Base-by-base conservation (phyloP, 2,329 filamentous ascomycete genomes). In the Xylariaceae sp. region DNA sequence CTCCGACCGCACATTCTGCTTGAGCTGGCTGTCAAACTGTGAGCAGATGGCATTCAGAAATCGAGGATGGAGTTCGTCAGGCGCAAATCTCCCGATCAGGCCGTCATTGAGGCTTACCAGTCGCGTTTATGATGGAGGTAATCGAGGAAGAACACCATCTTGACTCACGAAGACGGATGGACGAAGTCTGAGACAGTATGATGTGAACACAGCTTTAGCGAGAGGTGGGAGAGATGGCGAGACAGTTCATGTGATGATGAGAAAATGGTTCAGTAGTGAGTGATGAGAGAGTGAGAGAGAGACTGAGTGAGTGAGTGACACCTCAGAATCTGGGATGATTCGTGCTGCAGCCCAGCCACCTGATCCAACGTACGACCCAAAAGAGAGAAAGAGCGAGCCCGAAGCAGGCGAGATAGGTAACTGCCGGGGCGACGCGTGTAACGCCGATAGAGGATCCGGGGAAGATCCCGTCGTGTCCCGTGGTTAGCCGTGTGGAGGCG, bases 1-100 rank as follows among this genome's bases (percentile, higher is more conserved):
- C 53, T 81, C 76, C 13, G 80, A 77, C 47, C 93, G 87, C 73
- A 96, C 86, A 62, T 84, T 75, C 76, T 94, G 89, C 78, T 97
- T 97, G 73, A 84, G 82, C 67, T 85, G 80, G 77, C 91, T 96
- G 69, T 53, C 2, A 15, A 18, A 5, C 34, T 63, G 67, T 78
- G 60, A 78, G 64, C 15, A 30, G 35, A 17, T 53, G 15, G 54
- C 35, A 56, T 52, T 45, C n/a, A 39, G 9, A 52, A 35, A 55
- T 18, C 23, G 18, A 45, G 53, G n/a, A 52, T n/a, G 10, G 49
- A 39, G 48, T 34, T 18, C 2, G 17, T 8, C 7, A 23, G 54
- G 8, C 47, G 9, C 30, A 51, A 39, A 45, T 9, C 18, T n/a
- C 8, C 45, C 15, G 50, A 8, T 13, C 0, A 34, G 1, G 23